phyloP scores from a whole-genome alignment of 345 rosid species.

The Camelina hispida region DNA sequence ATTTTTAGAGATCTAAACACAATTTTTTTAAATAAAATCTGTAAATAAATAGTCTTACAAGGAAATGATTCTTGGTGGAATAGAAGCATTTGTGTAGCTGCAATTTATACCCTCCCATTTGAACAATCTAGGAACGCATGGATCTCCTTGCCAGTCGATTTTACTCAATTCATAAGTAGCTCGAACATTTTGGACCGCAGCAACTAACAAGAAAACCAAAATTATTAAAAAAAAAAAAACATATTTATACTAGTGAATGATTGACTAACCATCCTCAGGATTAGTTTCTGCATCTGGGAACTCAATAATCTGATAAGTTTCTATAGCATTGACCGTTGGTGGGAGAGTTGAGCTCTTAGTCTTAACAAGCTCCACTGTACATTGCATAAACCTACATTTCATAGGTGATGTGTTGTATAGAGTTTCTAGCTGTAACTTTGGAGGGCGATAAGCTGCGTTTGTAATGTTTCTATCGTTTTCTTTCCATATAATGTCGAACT shows the following conservation, averaged over 20 bases:
- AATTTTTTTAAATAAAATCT: not conserved
- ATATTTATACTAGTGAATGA: not conserved
- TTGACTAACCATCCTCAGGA: slow-evolving; percentile 35
- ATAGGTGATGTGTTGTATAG: slow-evolving; percentile 15
- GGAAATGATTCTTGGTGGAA: slow-evolving; percentile 48
- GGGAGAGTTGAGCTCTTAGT: slow-evolving; percentile 34
- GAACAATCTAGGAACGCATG: slow-evolving; percentile 39
- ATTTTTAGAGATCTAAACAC: not conserved
- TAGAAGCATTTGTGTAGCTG: slow-evolving; percentile 34
- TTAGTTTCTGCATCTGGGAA: slow-evolving; percentile 34
- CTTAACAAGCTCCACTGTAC: slow-evolving; percentile 21
- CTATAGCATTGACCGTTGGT: slow-evolving; percentile 33
- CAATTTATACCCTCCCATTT: slow-evolving; percentile 49
- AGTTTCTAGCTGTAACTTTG: slow-evolving; percentile 24
- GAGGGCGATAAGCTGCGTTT: slow-evolving; percentile 21
- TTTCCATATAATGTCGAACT: slow-evolving; percentile 35
- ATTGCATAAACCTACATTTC: slow-evolving; percentile 14
- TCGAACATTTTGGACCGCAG: slow-evolving; percentile 48
- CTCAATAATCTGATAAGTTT: slow-evolving; percentile 26
- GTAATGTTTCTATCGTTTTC: slow-evolving; percentile 14
- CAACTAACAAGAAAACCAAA: slow-evolving; percentile 7
- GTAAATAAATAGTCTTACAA: slow-evolving; percentile 47
- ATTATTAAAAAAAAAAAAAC: not conserved
- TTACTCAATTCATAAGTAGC: slow-evolving; percentile 40
- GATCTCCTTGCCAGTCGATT: slow-evolving; percentile 60